Conservation (phyloP, 805 yeast species). For the Kodamaea restingae region DNA sequence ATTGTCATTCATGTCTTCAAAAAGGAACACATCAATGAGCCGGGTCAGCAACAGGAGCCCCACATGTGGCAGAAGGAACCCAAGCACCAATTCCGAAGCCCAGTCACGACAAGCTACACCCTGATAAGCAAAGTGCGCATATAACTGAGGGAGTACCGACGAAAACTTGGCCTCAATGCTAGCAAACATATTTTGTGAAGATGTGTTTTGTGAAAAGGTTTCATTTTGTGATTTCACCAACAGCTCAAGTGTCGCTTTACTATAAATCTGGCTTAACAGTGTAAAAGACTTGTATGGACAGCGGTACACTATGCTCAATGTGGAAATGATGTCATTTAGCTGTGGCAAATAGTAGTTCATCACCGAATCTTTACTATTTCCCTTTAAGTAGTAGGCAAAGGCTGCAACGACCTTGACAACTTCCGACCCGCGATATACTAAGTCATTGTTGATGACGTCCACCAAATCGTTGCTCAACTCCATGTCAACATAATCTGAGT, state of each 20-base stretch:
- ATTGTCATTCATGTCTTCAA: conserved; percentile 44
- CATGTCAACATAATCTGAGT: conserved; percentile 5
- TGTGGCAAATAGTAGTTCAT: conserved; percentile 30
- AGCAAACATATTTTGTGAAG: conserved; percentile 10
- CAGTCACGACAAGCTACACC: conserved; percentile 41
- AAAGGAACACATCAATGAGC: conserved; percentile 54
- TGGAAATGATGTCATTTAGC: conserved; percentile 37
- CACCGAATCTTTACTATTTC: conserved; percentile 9
- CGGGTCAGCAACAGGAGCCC: conserved; percentile 45
- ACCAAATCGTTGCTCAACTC: not conserved
- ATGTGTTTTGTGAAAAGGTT: conserved; percentile 1
- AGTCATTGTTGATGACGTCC: conserved; percentile 4
- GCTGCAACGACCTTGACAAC: conserved; percentile 7
- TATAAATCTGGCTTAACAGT: conserved; percentile 36
- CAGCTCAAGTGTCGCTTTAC: conserved; percentile 24
- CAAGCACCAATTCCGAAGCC: conserved; percentile 38
- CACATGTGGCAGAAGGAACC: conserved; percentile 41
- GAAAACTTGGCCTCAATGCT: conserved; percentile 46
- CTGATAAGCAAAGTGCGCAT: conserved; percentile 45
- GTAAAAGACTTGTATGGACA: conserved; percentile 34
- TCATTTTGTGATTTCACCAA: too few species aligned
- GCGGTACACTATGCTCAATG: conserved; percentile 34
- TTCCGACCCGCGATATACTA: conserved; percentile 2
- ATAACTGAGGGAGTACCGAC: conserved; percentile 39
- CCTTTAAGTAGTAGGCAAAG: conserved; percentile 7